Conservation (phyloP, 2,329 filamentous ascomycete species). For the Paradendryphiella salina region DNA sequence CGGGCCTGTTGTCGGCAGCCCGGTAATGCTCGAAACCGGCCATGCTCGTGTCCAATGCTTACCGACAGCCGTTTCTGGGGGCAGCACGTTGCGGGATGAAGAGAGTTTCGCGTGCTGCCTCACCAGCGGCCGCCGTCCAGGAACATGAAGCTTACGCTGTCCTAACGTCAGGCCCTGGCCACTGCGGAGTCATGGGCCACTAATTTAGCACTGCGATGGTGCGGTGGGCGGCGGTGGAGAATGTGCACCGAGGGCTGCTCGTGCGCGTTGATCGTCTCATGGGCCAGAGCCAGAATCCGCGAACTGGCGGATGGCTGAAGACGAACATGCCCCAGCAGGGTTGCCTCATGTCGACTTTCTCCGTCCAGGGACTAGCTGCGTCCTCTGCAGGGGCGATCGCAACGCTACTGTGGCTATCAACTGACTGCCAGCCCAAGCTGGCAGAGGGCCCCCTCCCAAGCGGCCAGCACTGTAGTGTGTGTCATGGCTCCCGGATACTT, state of each 20-base stretch:
- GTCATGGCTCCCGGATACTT: slow-evolving; percentile 35
- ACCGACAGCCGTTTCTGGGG: slow-evolving; percentile 21
- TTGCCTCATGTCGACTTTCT: slow-evolving; percentile 30
- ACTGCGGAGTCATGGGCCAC: slow-evolving; percentile 27
- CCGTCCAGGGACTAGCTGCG: slow-evolving; percentile 26
- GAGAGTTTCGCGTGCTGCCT: slow-evolving; percentile 28
- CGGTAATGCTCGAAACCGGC: slow-evolving; percentile 4
- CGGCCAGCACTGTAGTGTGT: slow-evolving; percentile 30
- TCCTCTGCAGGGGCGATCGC: slow-evolving; percentile 36
- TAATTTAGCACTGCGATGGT: slow-evolving; percentile 29
- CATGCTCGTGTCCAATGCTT: slow-evolving; percentile 5
- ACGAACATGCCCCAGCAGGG: slow-evolving; percentile 36
- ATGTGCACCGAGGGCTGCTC: slow-evolving; percentile 6
- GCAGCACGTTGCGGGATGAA: slow-evolving; percentile 15
- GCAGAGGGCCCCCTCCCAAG: slow-evolving; percentile 26
- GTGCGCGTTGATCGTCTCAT: slow-evolving; percentile 43
- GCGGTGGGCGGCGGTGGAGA: slow-evolving; percentile 28
- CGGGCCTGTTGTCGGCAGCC: slow-evolving; percentile 11
- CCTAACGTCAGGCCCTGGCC: slow-evolving; percentile 23
- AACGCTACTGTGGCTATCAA: slow-evolving; percentile 35
- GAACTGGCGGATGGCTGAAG: slow-evolving; percentile 34
- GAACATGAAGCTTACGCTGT: slow-evolving; percentile 35
- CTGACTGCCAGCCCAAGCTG: slow-evolving; percentile 31
- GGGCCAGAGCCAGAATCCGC: slow-evolving; percentile 44
- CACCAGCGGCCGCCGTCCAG: slow-evolving; percentile 35